Base-by-base conservation (phyloP, 257 asterid species). In the Ehretia macrophylla region DNA sequence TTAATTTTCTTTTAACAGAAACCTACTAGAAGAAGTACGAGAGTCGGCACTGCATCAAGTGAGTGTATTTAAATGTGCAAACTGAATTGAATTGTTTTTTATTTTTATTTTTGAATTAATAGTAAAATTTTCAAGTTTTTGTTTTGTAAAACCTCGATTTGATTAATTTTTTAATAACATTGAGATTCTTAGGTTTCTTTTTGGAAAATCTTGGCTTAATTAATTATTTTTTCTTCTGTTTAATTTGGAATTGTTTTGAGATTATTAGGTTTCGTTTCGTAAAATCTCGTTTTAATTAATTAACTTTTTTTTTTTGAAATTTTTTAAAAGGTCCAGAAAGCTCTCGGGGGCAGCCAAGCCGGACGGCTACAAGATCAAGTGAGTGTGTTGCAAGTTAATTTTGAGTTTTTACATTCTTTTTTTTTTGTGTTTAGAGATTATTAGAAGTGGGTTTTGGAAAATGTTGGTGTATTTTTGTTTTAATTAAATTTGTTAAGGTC, bases 11-110 rank as follows among this genome's bases (percentile, higher is more conserved):
- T 67, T 37, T 50, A 66, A 68, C 82, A 67, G 81, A 22, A 73
- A 35, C 53, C 85, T 55, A 38, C 45, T 1, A 56, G 79, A 64
- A 69, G 67, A 68, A 69, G 67, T 58, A 47, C 71, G 45, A 65
- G 82, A 14, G 2, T 10, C 47, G 16, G 8, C 47, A 42, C 47
- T 10, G 12, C 47, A 42, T 4, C 47, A 42, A 42, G 47, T 42
- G 12, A 42, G 47, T 42, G 12, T 10, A 10, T 10, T 14, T 42
- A 42, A 4, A 42, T 42, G 12, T 42, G 47, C 47, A 10, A 42
- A 42, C 12, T 42, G 3, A 42, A 42, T 42, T 27, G 6, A 1
- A 27, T 27, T 3, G 6, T 27, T 27, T 27, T 27, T 27, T 27
- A 1, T 6, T 27, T 3, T 27, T 27, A 1, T 1, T 27, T 27